These are phyloP conservation scores for Fusarium agapanthi DNA, from an alignment of 2,329 filamentous ascomycete species.

Conservation along the genomic window DNA sequence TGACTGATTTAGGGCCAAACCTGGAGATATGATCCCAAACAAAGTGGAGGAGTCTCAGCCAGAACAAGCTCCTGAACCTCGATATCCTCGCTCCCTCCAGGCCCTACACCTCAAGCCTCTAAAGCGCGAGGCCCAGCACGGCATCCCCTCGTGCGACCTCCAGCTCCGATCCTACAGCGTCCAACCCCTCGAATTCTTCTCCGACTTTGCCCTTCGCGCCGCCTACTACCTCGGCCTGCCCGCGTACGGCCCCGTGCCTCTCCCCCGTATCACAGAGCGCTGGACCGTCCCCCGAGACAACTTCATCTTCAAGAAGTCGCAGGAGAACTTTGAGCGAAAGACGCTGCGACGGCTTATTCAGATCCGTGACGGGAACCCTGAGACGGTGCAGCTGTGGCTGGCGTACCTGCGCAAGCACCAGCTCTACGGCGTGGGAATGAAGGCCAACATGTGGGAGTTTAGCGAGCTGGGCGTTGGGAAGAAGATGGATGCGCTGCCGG, in stretches of 20 bases:
- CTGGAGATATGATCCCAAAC: conserved; percentile 26
- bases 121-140: conserved; percentile 76
- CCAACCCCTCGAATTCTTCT: conserved; percentile 91
- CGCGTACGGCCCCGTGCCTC: conserved; percentile 83
- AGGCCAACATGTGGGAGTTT: conserved; percentile 96
- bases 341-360: conserved; percentile 88
- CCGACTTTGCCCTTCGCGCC: conserved; percentile 92
- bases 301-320: conserved; percentile 96
- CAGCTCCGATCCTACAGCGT: conserved; percentile 92
- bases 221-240: conserved; percentile 93
- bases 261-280: conserved; percentile 86
- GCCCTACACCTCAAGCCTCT: conserved; percentile 87
- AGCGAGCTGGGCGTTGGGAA: conserved; percentile 66
- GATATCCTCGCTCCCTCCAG: conserved; percentile 82
- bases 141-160: conserved; percentile 86
- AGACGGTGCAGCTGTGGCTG: conserved; percentile 90
- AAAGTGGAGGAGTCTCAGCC: conserved; percentile 8
- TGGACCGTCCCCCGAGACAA: conserved; percentile 92
- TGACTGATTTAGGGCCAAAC: conserved; percentile 26
- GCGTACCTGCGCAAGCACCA: conserved; percentile 92
- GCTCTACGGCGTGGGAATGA: conserved; percentile 98
- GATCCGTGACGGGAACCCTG: conserved; percentile 89
- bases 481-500: conserved; percentile 35
- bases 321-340: conserved; percentile 96
- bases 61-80: conserved; percentile 45